Percentiles rank a stretch among this genome's conserved stretches.
phyloP scores from a whole-genome alignment of 768 basidiomycete species.

The Trametes punicea region DNA sequence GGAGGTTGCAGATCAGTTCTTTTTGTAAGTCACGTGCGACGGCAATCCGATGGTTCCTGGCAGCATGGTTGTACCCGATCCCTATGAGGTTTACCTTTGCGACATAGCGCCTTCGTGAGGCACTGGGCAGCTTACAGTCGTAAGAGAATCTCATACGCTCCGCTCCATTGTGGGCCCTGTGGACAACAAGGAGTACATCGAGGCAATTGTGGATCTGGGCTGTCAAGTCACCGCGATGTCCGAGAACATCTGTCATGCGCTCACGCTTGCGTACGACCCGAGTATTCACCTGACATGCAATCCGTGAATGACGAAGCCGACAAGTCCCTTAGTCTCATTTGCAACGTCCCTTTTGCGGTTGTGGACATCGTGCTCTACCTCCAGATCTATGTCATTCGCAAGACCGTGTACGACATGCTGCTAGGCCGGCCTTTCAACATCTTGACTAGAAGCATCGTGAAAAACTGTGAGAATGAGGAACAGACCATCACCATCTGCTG shows the following conservation, averaged over 20 bases:
- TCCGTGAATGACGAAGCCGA: not conserved
- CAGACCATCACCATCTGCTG: constrained; percentile 9
- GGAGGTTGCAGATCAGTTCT: not conserved
- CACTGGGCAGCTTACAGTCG: not conserved
- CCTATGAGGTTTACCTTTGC: not conserved
- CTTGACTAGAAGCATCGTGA: constrained; percentile 4
- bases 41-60: constrained; percentile 17
- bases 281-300: not conserved
- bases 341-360: not conserved
- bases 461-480: constrained; percentile 1
- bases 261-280: not conserved
- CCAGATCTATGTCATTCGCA: constrained; percentile 1
- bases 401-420: constrained; percentile 5
- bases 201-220: not conserved
- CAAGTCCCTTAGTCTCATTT: not conserved
- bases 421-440: constrained; percentile 8
- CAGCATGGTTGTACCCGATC: constrained; percentile 18
- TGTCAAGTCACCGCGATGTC: not conserved
- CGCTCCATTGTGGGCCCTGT: not conserved
- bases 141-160: not conserved
- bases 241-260: not conserved
- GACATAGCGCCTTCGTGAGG: not conserved
- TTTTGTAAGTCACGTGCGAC: constrained; percentile 11
- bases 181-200: not conserved
- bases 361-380: constrained; percentile 2